Percentiles rank a stretch among this genome's conserved stretches.
These are phyloP conservation scores for Penicillium simplicissimum DNA, from an alignment of 495 filamentous ascomycete genomes.

Conservation along the genomic window DNA sequence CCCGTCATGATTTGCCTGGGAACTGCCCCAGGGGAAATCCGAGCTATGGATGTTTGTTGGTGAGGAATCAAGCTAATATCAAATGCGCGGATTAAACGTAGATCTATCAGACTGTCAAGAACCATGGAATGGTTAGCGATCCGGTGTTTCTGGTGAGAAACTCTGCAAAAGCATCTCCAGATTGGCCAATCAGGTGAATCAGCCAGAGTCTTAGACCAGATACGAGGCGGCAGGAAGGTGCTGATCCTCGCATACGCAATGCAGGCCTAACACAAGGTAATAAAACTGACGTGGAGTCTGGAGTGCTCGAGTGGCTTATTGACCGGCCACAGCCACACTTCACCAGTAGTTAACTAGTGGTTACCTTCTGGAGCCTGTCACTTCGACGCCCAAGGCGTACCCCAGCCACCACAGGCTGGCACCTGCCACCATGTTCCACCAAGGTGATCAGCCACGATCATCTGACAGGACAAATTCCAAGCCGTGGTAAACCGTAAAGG, in stretches of 20 bases:
- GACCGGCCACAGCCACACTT: background rate
- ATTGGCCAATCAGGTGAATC: background rate
- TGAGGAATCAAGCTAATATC: too few relatives aligned
- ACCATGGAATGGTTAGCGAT: too few relatives aligned
- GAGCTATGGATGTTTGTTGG: too few relatives aligned
- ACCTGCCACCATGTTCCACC: too few relatives aligned
- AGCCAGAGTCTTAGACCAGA: background rate
- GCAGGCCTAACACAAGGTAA: background rate
- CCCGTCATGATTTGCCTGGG: too few relatives aligned
- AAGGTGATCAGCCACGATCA: background rate
- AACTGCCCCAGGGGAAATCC: too few relatives aligned
- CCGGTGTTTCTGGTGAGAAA: too few relatives aligned
- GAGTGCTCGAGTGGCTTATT: background rate
- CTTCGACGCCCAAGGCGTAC: background rate
- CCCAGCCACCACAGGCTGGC: slow-evolving; percentile 5
- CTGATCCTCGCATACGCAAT: background rate
- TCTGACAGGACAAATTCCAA: background rate
- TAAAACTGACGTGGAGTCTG: background rate
- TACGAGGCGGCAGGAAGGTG: background rate
- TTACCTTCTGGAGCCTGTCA: background rate
- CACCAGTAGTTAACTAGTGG: background rate
- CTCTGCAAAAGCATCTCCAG: background rate
- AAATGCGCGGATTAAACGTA: too few relatives aligned
- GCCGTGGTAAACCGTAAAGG: background rate
- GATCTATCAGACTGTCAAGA: too few relatives aligned